Evolutionary conservation across 768 basidiomycete species (phyloP).

Genomic region (Hydnomerulius pinastri): DNA sequence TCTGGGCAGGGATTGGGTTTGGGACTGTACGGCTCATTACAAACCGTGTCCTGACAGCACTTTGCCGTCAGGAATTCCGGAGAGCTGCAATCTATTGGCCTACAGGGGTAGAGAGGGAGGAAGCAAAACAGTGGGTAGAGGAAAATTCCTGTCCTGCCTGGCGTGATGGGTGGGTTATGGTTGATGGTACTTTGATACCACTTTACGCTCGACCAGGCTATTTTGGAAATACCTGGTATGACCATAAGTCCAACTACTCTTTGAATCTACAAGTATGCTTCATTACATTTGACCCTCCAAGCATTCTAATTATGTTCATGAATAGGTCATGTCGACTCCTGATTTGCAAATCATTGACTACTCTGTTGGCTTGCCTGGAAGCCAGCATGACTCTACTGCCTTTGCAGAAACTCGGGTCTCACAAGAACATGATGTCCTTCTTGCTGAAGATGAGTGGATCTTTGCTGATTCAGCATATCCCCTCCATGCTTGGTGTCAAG

Average conservation of each 20-base stretch:
- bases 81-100: constrained; percentile 28
- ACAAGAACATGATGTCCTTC: not conserved
- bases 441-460: constrained; percentile 29
- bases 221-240: constrained; percentile 38
- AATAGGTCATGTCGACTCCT: constrained; percentile 28
- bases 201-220: constrained; percentile 30
- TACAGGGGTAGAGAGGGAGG: constrained; percentile 34
- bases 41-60: constrained; percentile 32
- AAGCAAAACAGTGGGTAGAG: constrained; percentile 41
- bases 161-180: constrained; percentile 39
- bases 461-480: constrained; percentile 45
- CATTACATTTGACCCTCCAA: not conserved
- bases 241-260: constrained; percentile 32
- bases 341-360: constrained; percentile 38
- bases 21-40: constrained; percentile 33
- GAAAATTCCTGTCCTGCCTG: constrained; percentile 36
- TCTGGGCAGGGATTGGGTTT: constrained; percentile 39
- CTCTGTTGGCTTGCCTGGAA: constrained; percentile 34
- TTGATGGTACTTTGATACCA: constrained; percentile 43
- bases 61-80: constrained; percentile 30
- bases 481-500: constrained; percentile 27
- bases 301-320: not conserved
- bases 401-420: constrained; percentile 27
- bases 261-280: constrained; percentile 24
- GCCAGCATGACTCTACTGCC: constrained; percentile 37